Percentiles rank a stretch among this genome's conserved stretches.
These are phyloP conservation scores for Telopea speciosissima DNA, from an alignment of 177 flowering plant genomes.

Conservation along the genomic window DNA sequence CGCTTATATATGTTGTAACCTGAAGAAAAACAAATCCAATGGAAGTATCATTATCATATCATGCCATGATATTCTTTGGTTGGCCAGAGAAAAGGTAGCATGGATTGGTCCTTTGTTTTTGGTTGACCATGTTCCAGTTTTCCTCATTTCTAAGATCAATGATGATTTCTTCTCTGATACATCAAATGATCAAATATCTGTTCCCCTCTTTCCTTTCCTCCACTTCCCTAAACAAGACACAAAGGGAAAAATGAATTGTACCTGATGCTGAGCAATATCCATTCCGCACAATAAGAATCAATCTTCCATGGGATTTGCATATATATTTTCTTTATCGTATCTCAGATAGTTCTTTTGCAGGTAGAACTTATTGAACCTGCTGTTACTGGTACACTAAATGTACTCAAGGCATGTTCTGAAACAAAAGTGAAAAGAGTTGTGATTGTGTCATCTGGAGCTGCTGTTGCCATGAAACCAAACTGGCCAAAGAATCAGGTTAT, in stretches of 20 bases:
- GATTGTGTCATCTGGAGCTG: conserved; percentile 60
- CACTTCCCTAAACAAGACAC: no score
- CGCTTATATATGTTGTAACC: not conserved
- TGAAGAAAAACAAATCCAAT: not conserved
- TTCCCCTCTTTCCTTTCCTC: not conserved
- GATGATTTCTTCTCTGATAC: not conserved
- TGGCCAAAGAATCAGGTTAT: conserved; percentile 51
- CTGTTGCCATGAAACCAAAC: conserved; percentile 51
- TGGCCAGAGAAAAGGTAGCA: not conserved
- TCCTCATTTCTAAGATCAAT: no score
- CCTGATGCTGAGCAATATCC: not conserved
- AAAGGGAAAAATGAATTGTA: no score
- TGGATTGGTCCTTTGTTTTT: not conserved
- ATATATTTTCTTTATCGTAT: not conserved
- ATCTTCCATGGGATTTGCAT: not conserved
- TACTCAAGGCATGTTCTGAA: conserved; percentile 65
- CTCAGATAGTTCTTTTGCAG: conserved; percentile 25
- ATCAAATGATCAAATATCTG: not conserved
- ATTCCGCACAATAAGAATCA: not conserved
- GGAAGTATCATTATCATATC: not conserved
- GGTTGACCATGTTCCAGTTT: not conserved
- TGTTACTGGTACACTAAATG: conserved; percentile 72
- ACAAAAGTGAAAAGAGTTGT: conserved; percentile 58
- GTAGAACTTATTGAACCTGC: conserved; percentile 73
- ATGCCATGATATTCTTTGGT: not conserved